Base-by-base conservation (phyloP, 2,329 filamentous ascomycete species). In the Cladophialophora bantiana region DNA sequence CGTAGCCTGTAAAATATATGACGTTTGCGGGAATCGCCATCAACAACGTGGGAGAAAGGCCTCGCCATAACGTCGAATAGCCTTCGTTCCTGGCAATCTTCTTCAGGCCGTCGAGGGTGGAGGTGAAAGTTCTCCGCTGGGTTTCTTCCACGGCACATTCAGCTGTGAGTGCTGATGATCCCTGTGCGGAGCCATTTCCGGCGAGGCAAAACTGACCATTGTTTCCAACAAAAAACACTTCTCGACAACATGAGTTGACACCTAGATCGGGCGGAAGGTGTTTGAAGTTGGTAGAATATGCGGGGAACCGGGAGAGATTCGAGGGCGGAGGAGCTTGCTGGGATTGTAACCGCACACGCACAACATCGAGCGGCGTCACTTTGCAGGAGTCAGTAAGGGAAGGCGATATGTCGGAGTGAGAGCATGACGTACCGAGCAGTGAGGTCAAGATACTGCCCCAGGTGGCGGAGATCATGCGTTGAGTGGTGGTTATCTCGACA, bases 1-100 rank as follows among this genome's bases (percentile, higher is more conserved):
- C 95, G 79, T 99, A 99, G 45, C 95, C 95, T 12, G 95, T 96
- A 75, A 98, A 97, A 80, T 99, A 99, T 71, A 99, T 98, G 72
- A 99, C 95, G 77, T 99, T 99, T 32, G 89, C 93, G 0, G 95
- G 95, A 5, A 99, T 86, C 0, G 93, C 89, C 95, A 99, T 99
- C 70, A 93, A 86, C 26, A 99, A 82, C 0, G 95, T 99, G 0
- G 95, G 94, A n/a, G 92, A 96, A 4, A 99, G 82, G 0, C 95
- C 95, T 68, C 95, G 87, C 94, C 95, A 99, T 40, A 99, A 81
- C 1, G 94, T 95, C 32, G 87, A 86, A 12, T 93, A 75, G 0
- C 95, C 95, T 81, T 99, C 95, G 76, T 98, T 93, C 56, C 92
- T 89, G 15, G 95, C 93, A 74, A 99, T 99, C 82, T 99, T 99